phyloP scores from a whole-genome alignment of 2,329 filamentous ascomycete genomes.

The Trichoderma brevicompactum region DNA sequence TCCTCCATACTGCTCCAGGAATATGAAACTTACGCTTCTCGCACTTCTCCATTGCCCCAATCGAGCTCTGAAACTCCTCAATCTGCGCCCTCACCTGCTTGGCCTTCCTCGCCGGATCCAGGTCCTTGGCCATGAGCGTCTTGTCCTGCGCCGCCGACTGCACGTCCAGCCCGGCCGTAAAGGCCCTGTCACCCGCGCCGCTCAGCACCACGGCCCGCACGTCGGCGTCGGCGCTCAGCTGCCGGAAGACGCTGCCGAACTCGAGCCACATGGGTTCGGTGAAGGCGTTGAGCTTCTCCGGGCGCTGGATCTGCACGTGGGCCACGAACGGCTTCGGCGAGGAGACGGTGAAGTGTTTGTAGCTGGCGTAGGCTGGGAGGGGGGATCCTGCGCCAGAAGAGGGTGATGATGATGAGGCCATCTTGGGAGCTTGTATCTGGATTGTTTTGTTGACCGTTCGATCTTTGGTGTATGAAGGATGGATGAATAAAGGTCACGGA shows the following conservation, averaged over 20 bases:
- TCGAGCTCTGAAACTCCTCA: conserved; percentile 77
- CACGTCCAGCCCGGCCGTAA: conserved; percentile 86
- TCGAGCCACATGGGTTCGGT: conserved; percentile 85
- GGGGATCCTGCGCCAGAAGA: conserved; percentile 29
- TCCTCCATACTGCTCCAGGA: no score
- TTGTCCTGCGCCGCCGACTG: conserved; percentile 64
- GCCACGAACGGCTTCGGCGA: conserved; percentile 74
- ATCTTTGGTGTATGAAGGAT: neutral
- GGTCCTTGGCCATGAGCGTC: conserved; percentile 43
- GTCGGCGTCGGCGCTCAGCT: conserved; percentile 71
- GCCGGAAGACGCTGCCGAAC: conserved; percentile 71
- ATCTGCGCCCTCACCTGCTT: conserved; percentile 69
- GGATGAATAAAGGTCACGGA: neutral
- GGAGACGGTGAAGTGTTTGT: conserved; percentile 74
- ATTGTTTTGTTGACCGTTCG: neutral
- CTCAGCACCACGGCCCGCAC: conserved; percentile 80
- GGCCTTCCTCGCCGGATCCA: conserved; percentile 69
- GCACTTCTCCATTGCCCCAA: conserved; percentile 78
- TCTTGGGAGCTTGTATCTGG: neutral
- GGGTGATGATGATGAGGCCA: conserved; percentile 24
- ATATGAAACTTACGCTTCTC: conserved; percentile 88
- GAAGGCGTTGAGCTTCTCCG: conserved; percentile 87
- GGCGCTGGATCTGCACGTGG: conserved; percentile 91
- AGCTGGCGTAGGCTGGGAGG: conserved; percentile 49
- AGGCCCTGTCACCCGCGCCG: conserved; percentile 80